A percentile compares a stretch with the other conserved stretches of the same genome.
Conservation (phyloP, 495 filamentous ascomycete genomes). For the Parmelia sp. region DNA sequence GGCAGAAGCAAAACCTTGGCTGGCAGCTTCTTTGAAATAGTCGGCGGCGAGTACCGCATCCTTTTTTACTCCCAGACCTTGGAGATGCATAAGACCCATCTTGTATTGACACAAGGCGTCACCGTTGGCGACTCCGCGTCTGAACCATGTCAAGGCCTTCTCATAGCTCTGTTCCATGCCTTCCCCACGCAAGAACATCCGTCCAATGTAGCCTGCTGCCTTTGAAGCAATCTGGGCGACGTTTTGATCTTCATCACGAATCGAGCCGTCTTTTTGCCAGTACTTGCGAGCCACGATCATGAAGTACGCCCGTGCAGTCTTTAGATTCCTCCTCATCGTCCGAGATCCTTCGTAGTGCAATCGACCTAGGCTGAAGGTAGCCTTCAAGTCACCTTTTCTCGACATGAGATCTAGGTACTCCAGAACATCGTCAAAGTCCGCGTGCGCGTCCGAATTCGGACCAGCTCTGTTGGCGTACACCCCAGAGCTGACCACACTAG, state of each 20-base stretch:
- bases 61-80: conserved; percentile 72
- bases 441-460: conserved; percentile 64
- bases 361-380: conserved; percentile 80
- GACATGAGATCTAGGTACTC: conserved; percentile 94
- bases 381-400: conserved; percentile 85
- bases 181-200: conserved; percentile 91
- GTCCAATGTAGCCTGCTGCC: conserved; percentile 82
- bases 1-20: conserved; percentile 75
- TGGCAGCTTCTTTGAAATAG: conserved; percentile 75
- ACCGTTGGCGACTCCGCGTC: conserved; percentile 67
- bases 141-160: conserved; percentile 79
- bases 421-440: conserved; percentile 84
- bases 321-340: conserved; percentile 64
- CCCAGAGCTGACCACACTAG: conserved; percentile 87
- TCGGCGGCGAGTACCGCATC: conserved; percentile 69
- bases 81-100: conserved; percentile 76
- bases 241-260: conserved; percentile 45
- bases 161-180: conserved; percentile 74
- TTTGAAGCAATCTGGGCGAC: conserved; percentile 82
- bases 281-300: conserved; percentile 73
- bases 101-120: conserved; percentile 84
- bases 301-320: conserved; percentile 75
- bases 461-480: conserved; percentile 67
- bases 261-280: conserved; percentile 72
- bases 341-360: conserved; percentile 86